Percentiles rank a stretch among this genome's conserved stretches.
These are phyloP conservation scores for Globisporangium cylindrosporum DNA, from an alignment of 352 stramenopile species.

Conservation along the genomic window DNA sequence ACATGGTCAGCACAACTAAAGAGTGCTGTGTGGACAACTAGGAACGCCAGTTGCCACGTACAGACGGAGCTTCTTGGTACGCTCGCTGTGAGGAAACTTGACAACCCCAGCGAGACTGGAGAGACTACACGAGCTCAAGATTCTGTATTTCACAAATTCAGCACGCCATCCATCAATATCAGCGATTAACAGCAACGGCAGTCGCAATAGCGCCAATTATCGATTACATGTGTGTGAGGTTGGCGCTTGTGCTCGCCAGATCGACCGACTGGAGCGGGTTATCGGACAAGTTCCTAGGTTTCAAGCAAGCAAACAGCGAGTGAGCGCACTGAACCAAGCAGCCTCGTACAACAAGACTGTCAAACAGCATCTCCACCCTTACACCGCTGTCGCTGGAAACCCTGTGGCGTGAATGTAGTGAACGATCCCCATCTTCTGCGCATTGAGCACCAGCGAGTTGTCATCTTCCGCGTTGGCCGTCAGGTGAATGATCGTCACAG, in stretches of 20 bases:
- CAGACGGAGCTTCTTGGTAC: background rate
- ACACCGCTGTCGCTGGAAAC: background rate
- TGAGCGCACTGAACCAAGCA: background rate
- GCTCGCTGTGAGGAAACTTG: constrained; percentile 1
- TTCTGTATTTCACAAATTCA: background rate
- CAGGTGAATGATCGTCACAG: background rate
- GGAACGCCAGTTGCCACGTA: background rate
- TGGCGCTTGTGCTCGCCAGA: constrained; percentile 2
- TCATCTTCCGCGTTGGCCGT: background rate
- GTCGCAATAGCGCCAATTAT: background rate
- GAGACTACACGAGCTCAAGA: constrained; percentile 13
- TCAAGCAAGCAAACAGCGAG: background rate
- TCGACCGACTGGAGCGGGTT: constrained; percentile 13
- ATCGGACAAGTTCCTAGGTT: constrained; percentile 12
- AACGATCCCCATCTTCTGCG: constrained; percentile 4
- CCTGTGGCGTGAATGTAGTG: constrained; percentile 7
- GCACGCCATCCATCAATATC: no score
- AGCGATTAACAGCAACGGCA: background rate
- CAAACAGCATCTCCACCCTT: background rate
- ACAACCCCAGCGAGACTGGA: background rate
- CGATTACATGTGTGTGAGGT: constrained; percentile 7
- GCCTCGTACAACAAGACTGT: background rate
- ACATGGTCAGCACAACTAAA: background rate
- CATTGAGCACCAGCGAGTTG: constrained; percentile 3
- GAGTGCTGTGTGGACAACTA: no score